Conservation (phyloP, 371 early-diverging fungal genomes). For the Basidiobolus meristosporus region DNA sequence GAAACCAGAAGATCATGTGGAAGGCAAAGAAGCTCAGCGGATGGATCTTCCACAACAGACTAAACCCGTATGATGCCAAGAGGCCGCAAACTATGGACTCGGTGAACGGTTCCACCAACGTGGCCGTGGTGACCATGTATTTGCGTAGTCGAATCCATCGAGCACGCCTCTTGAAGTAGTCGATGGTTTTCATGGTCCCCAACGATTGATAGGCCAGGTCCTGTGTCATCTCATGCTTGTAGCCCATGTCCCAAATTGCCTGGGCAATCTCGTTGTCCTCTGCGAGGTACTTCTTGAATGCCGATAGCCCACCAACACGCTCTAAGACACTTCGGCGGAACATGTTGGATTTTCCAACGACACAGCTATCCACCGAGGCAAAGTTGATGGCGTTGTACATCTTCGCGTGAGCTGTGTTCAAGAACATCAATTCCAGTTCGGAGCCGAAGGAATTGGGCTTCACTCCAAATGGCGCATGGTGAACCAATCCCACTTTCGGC, state of each 20-base stretch:
- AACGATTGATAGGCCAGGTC: slow-evolving; percentile 71
- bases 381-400: slow-evolving; percentile 85
- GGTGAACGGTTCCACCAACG: slow-evolving; percentile 74
- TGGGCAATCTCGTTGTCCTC: slow-evolving; percentile 90
- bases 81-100: slow-evolving; percentile 66
- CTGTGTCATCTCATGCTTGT: slow-evolving; percentile 63
- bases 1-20: slow-evolving; percentile 56
- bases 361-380: slow-evolving; percentile 59
- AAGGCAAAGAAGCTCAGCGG: slow-evolving; percentile 22
- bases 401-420: slow-evolving; percentile 79
- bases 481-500: slow-evolving; percentile 75
- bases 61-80: slow-evolving; percentile 39
- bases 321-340: slow-evolving; percentile 71
- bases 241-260: slow-evolving; percentile 59
- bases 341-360: slow-evolving; percentile 86
- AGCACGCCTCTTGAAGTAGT: slow-evolving; percentile 65
- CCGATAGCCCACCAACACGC: slow-evolving; percentile 52
- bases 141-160: slow-evolving; percentile 90
- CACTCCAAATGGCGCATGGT: slow-evolving; percentile 72
- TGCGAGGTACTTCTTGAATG: slow-evolving; percentile 76
- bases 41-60: slow-evolving; percentile 20
- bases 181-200: slow-evolving; percentile 41
- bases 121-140: slow-evolving; percentile 72
- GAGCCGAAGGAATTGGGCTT: slow-evolving; percentile 53
- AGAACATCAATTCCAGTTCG: slow-evolving; percentile 66